Conservation (phyloP, 2,329 filamentous ascomycete species). For the Tolypocladium sp. region DNA sequence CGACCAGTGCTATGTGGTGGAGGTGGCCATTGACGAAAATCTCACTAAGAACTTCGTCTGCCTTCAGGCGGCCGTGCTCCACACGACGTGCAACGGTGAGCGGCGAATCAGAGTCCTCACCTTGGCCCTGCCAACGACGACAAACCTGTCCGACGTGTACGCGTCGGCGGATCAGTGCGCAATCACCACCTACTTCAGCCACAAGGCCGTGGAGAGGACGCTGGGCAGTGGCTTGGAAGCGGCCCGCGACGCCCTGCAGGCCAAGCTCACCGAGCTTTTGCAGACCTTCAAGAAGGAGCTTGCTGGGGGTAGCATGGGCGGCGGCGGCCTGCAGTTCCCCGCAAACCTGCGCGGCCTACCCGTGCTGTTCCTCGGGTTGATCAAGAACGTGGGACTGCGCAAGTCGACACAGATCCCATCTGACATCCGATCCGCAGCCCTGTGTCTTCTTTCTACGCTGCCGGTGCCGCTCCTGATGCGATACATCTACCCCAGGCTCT, state of each 20-base stretch:
- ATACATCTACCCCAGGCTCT: constrained; percentile 80
- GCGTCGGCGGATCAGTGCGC: constrained; percentile 91
- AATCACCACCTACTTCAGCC: constrained; percentile 87
- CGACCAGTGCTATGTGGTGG: constrained; percentile 95
- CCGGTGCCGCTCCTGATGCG: constrained; percentile 84
- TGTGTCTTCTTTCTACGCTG: constrained; percentile 89
- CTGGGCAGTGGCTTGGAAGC: constrained; percentile 81
- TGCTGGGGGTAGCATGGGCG: constrained; percentile 90
- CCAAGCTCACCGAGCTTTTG: constrained; percentile 84
- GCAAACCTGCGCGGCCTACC: constrained; percentile 84
- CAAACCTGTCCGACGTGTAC: constrained; percentile 82
- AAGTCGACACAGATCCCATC: constrained; percentile 91
- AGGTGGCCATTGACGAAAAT: constrained; percentile 95
- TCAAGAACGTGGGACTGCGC: constrained; percentile 90
- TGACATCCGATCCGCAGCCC: constrained; percentile 84
- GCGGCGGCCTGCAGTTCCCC: constrained; percentile 88
- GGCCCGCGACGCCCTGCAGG: constrained; percentile 81
- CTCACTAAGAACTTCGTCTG: constrained; percentile 87
- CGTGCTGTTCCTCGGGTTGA: constrained; percentile 83
- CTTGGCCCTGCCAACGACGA: constrained; percentile 83
- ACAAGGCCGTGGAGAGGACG: constrained; percentile 91
- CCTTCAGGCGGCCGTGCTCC: constrained; percentile 86
- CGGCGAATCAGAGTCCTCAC: constrained; percentile 92
- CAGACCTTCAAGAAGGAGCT: constrained; percentile 97
- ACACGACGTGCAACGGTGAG: constrained; percentile 97